Percentiles rank a stretch among this genome's conserved stretches.
Conservation (phyloP, 208 protist species). For the Trichomonas vaginalis region DNA sequence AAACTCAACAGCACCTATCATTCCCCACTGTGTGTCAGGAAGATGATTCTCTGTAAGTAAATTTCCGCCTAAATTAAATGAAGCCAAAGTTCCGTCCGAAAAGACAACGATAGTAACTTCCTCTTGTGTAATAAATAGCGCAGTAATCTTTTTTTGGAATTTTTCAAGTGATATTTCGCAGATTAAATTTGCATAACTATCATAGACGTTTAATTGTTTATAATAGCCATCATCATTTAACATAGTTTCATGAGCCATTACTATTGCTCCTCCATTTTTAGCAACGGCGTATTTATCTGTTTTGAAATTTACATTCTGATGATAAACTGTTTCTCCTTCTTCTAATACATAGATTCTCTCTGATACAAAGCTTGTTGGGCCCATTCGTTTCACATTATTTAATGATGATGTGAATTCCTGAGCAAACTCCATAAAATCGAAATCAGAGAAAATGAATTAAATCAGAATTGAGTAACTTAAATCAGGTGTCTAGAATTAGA, state of each 20-base stretch:
- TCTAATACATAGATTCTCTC: not conserved
- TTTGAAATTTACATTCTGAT: not conserved
- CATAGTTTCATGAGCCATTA: not conserved
- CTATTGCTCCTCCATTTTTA: not conserved
- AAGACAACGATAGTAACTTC: not conserved
- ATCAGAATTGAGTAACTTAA: too few species aligned
- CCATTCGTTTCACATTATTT: not conserved
- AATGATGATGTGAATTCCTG: not conserved
- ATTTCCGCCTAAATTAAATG: not conserved
- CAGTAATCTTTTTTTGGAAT: not conserved
- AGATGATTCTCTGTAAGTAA: not conserved
- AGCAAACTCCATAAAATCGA: not conserved
- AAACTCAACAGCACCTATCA: not conserved
- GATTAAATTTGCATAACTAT: not conserved
- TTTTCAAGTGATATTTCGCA: not conserved
- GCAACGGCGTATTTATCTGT: not conserved
- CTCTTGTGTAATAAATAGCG: not conserved
- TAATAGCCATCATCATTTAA: not conserved
- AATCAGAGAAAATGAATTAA: too few species aligned
- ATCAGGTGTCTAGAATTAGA: too few species aligned
- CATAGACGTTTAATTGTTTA: not conserved
- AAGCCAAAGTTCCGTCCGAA: not conserved
- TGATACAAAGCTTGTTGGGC: not conserved
- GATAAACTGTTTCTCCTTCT: not conserved
- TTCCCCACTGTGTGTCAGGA: not conserved